Evolutionary conservation across 2,329 filamentous ascomycete species (phyloP).

Genomic region (Hymenoscyphus scutula): DNA sequence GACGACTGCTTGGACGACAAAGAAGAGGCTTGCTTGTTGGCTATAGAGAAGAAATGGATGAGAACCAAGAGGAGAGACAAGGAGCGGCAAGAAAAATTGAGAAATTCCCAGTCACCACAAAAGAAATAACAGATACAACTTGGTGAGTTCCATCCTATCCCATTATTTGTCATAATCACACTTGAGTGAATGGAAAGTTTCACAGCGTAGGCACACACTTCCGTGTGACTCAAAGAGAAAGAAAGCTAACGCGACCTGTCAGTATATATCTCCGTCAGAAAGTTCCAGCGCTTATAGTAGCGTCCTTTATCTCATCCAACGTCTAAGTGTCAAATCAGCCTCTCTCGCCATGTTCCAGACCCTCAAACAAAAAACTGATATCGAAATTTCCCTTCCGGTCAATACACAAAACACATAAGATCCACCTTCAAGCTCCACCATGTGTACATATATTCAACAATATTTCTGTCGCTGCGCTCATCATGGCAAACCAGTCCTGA

Average conservation of each 20-base stretch:
- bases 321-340: background rate
- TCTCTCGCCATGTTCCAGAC: background rate
- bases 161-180: background rate
- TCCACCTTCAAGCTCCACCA: background rate
- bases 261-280: conserved; percentile 1
- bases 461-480: background rate
- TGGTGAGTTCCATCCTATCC: background rate
- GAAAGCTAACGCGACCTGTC: background rate
- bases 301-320: background rate
- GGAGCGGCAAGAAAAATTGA: background rate
- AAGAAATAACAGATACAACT: background rate
- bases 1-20: background rate
- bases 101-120: background rate
- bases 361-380: background rate
- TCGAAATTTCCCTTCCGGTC: background rate
- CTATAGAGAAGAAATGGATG: background rate
- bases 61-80: background rate
- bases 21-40: background rate
- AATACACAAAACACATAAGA: background rate
- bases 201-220: background rate
- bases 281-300: background rate
- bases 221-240: background rate
- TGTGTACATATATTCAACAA: background rate
- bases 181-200: background rate
- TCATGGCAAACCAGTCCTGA: background rate